A percentile compares a stretch with the other conserved stretches of the same genome.
Conservation (phyloP, 352 stramenopile species). For the Globisporangium splendens region DNA sequence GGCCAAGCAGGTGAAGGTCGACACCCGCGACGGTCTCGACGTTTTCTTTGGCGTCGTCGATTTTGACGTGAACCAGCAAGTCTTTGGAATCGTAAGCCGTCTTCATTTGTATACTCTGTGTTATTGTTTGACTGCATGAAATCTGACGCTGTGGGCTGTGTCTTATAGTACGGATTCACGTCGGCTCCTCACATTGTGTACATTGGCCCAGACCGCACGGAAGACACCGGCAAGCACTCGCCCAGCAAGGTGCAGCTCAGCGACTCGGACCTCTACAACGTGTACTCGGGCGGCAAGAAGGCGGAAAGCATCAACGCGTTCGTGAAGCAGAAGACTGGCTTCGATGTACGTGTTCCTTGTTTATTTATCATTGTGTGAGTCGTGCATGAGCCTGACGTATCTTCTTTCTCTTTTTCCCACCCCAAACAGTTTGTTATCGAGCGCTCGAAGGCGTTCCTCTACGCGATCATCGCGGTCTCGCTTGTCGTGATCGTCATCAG, state of each 20-base stretch:
- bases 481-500: slow-evolving; percentile 32
- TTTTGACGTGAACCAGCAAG: slow-evolving; percentile 65
- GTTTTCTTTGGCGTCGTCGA: slow-evolving; percentile 77
- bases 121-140: not conserved
- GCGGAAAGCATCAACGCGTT: slow-evolving; percentile 68
- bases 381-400: too few relatives aligned
- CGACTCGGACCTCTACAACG: slow-evolving; percentile 66
- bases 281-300: slow-evolving; percentile 71
- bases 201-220: slow-evolving; percentile 52
- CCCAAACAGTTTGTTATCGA: slow-evolving; percentile 41
- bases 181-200: slow-evolving; percentile 78
- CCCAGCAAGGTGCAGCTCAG: slow-evolving; percentile 53
- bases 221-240: slow-evolving; percentile 44
- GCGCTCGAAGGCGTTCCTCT: slow-evolving; percentile 69
- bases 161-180: slow-evolving; percentile 63
- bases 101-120: not conserved
- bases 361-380: too few relatives aligned
- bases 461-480: slow-evolving; percentile 31
- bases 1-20: slow-evolving; percentile 66
- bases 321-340: slow-evolving; percentile 80
- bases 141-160: not conserved
- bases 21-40: slow-evolving; percentile 73
- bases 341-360: slow-evolving; percentile 38
- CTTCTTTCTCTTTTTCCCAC: not conserved
- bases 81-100: slow-evolving; percentile 52